Base-by-base conservation (phyloP, 805 yeast genomes). In the Cyberlindnera suaveolens region DNA sequence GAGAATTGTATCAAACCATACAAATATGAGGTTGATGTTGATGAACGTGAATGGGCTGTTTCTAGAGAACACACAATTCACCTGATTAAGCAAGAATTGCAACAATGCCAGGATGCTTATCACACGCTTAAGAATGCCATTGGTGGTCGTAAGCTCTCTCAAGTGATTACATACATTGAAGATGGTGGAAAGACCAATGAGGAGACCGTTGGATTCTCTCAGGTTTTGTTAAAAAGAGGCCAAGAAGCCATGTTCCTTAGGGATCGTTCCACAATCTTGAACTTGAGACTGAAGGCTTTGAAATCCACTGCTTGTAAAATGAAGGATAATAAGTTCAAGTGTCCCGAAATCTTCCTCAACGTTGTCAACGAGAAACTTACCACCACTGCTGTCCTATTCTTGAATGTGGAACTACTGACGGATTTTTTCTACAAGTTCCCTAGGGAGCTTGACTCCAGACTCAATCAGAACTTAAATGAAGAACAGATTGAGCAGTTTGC, bases 1-100 rank as follows among this genome's bases (percentile, higher is more conserved):
- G 99, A 93, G 58, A 93, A 95, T 63, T 90, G 98, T 66, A 91
- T 93, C 57, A 93, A 93, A 62, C 99, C 99, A 3, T 93, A 84
- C 68, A 93, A 93, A 66, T 93, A 91, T 62, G 99, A 93, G 58
- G 90, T 93, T 46, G 99, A 93, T 58, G 78, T 93, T 39, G 98
- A 93, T 59, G 96, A 90, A 53, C 73, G 96, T 33, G 99, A 93
- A 62, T 93, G 99, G 99, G 66, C 69, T 27, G 59, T 74, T 7
- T 82, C 96, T 32, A 78, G 86, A 46, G 95, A 85, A 29, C 95
- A 85, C 58, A 76, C 97, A 0, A 75, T 79, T 11, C 68, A 66
- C 18, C 63, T 93, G 43, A 62, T 93, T 44, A 82, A 80, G 55
- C 97, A 93, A 60, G 99, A 93, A 64, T 64, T 87, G 46, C 70